A percentile compares a stretch with the other conserved stretches of the same genome.
Conservation (phyloP, 1,139 yeast genomes). For the Candida neerlandica region DNA sequence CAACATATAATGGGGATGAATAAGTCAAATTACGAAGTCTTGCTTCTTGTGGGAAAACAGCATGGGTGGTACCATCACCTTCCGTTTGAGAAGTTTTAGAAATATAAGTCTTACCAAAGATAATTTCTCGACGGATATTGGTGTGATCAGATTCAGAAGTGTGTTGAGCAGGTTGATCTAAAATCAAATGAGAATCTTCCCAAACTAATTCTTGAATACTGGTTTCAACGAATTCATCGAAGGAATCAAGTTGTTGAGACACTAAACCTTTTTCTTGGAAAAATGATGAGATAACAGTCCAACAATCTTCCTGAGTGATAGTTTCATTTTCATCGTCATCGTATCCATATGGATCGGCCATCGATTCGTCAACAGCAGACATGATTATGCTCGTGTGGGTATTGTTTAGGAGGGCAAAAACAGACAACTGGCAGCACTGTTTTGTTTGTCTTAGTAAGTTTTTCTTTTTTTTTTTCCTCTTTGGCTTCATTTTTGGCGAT, state of each 20-base stretch:
- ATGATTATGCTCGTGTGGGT: conserved; percentile 5
- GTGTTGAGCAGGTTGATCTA: conserved; percentile 98
- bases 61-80: conserved; percentile 99
- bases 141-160: conserved; percentile 87
- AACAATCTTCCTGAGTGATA: conserved; percentile 97
- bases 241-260: conserved; percentile 96
- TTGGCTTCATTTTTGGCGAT: not conserved
- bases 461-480: not conserved
- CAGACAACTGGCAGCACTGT: too few relatives aligned
- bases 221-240: conserved; percentile 95
- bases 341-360: conserved; percentile 63
- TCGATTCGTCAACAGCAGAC: conserved; percentile 16
- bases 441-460: not conserved
- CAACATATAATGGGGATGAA: conserved; percentile 94
- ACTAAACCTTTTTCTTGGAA: conserved; percentile 97
- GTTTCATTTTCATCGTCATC: conserved; percentile 58
- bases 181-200: conserved; percentile 91
- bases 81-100: conserved; percentile 98
- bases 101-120: conserved; percentile 94
- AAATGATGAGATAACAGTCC: conserved; percentile 96
- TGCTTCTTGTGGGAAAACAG: conserved; percentile 98
- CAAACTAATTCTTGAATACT: conserved; percentile 95
- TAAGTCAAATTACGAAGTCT: conserved; percentile 93
- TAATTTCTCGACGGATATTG: conserved; percentile 89
- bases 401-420: conserved; percentile 1